Evolutionary conservation across 192 early-diverging fungal species (phyloP).

Genomic region (Backusella liffmaniae): DNA sequence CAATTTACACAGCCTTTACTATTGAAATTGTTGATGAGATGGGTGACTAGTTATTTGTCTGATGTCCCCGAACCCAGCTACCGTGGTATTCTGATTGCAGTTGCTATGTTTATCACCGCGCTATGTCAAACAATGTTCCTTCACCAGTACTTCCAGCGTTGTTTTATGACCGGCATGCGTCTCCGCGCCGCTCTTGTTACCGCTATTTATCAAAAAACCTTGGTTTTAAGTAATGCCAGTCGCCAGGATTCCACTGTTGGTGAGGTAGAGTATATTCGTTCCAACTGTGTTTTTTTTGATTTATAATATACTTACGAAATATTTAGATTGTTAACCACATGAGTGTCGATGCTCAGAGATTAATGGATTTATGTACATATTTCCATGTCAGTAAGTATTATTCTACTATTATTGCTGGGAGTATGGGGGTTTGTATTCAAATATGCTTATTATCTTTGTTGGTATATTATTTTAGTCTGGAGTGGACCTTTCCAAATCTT

Average conservation of each 20-base stretch:
- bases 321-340: slow-evolving; percentile 59
- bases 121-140: slow-evolving; percentile 75
- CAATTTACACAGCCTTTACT: slow-evolving; percentile 81
- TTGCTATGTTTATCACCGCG: slow-evolving; percentile 74
- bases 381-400: slow-evolving; percentile 55
- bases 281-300: background rate
- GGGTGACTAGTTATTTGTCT: slow-evolving; percentile 60
- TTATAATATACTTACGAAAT: background rate
- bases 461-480: slow-evolving; percentile 15
- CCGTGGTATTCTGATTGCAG: slow-evolving; percentile 81
- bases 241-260: slow-evolving; percentile 81
- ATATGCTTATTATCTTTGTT: background rate
- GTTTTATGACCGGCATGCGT: slow-evolving; percentile 74
- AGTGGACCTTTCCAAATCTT: slow-evolving; percentile 29
- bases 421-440: background rate
- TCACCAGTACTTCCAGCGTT: slow-evolving; percentile 89
- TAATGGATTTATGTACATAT: slow-evolving; percentile 68
- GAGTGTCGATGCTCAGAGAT: slow-evolving; percentile 61
- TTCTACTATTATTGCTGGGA: background rate
- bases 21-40: slow-evolving; percentile 66
- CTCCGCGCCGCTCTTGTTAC: slow-evolving; percentile 73
- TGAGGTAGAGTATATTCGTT: slow-evolving; percentile 58
- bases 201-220: slow-evolving; percentile 83
- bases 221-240: slow-evolving; percentile 74
- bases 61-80: slow-evolving; percentile 58